A percentile compares a stretch with the other conserved stretches of the same genome.
Conservation (phyloP, 2,329 filamentous ascomycete species). For the Alternaria atra region DNA sequence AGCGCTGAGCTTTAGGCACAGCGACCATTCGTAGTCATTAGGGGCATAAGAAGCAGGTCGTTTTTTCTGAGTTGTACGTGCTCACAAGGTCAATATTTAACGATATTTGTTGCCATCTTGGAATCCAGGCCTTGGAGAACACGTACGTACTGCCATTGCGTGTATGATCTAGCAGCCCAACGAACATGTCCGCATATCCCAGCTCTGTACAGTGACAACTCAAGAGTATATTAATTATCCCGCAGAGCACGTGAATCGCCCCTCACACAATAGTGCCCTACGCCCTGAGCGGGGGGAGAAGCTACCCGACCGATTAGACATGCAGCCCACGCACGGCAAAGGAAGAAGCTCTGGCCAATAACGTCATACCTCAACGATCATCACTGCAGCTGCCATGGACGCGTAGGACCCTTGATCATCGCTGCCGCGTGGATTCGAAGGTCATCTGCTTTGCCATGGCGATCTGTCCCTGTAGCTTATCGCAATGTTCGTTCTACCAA, state of each 20-base stretch:
- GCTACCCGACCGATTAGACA: slow-evolving; percentile 4
- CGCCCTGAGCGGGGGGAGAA: neutral
- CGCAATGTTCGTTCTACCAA: neutral
- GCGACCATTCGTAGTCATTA: neutral
- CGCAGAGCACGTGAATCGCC: neutral
- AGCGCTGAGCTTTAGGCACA: neutral
- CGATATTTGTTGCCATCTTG: neutral
- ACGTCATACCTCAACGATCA: slow-evolving; percentile 10
- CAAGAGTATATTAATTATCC: neutral
- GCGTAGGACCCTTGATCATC: slow-evolving; percentile 11
- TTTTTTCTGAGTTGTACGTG: neutral
- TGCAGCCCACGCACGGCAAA: neutral
- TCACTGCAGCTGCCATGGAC: slow-evolving; percentile 4
- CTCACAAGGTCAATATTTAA: neutral
- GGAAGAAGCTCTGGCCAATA: slow-evolving; percentile 16
- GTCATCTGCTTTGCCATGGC: slow-evolving; percentile 9
- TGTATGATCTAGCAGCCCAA: neutral
- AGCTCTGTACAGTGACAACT: neutral
- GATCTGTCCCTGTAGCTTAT: slow-evolving; percentile 4
- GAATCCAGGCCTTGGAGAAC: neutral
- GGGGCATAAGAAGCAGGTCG: neutral
- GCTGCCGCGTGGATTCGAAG: slow-evolving; percentile 7
- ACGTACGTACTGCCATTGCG: neutral
- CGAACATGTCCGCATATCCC: neutral
- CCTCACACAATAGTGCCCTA: neutral